Evolutionary conservation across 257 asterid species (phyloP), one percentile per base, ranked within the genome.

Genomic region (Fraxinus americana): DNA sequence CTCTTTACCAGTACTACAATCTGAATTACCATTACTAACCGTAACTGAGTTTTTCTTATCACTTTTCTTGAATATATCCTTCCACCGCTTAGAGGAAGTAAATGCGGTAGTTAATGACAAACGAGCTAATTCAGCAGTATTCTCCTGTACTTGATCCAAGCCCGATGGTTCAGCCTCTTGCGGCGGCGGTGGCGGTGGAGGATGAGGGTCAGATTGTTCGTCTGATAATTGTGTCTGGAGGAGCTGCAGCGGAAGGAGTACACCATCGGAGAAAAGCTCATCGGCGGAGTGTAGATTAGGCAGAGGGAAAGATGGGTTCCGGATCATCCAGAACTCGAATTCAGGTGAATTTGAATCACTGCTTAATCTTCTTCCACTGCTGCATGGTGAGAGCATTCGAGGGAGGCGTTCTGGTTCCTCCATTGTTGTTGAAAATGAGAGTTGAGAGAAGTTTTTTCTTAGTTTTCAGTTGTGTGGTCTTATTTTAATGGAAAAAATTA

Each of bases 321-420:
- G 82, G 68, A 88, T 83, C 92, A 88, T 88, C 97, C 97, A 93
- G 54, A 95, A 95, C 83, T 95, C 99, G 67, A 95, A 95, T 74
- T 95, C 99, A 9, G 98, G 98, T 4, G 99, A 95, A 23, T 77
- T 86, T 0, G 90, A 70, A 19, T 82, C 86, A 19, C 67, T 65
- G 83, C 85, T 82, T n/a, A 85, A 77, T 54, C 91, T 86, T 75
- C 88, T 86, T 29, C 86, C 90, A 17, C 89, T 83, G 85, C 78
- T 81, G 71, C 88, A 85, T 4, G 93, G 87, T 1, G 91, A 71
- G 4, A 88, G 89, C 7, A 80, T 79, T 50, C 32, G 87, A 71
- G 91, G 92, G 23, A 59, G 82, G 10, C 67, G 69, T 66, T 87
- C 85, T 45, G 82, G 80, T 30, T 73, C 87, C 71, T 83, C 89